Evolutionary conservation across 768 basidiomycete species (phyloP).

Genomic region (Megacollybia marginata): DNA sequence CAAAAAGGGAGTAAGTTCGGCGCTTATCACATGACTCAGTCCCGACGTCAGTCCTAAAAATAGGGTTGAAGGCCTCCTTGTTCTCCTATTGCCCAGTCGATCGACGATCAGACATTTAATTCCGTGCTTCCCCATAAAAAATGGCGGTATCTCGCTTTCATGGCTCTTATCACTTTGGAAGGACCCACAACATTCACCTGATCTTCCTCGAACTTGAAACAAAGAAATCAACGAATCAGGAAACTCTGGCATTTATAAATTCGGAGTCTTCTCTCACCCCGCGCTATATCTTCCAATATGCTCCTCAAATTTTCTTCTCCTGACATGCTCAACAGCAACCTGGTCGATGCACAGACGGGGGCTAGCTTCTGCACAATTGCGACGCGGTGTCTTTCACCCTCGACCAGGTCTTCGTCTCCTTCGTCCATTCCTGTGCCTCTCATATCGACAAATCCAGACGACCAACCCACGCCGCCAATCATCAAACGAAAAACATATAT

Average conservation of each 20-base stretch:
- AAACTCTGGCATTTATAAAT: slow-evolving; percentile 15
- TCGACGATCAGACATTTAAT: too few relatives aligned
- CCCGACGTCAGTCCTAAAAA: too few relatives aligned
- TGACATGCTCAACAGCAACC: slow-evolving; percentile 50
- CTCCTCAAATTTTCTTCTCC: slow-evolving; percentile 51
- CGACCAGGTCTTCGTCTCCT: neutral
- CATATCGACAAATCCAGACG: slow-evolving; percentile 6
- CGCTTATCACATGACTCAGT: too few relatives aligned
- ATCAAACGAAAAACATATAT: slow-evolving; percentile 35
- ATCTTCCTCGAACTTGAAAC: slow-evolving; percentile 12
- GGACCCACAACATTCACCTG: neutral
- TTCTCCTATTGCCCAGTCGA: too few relatives aligned
- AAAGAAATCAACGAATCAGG: slow-evolving; percentile 41
- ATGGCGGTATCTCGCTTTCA: too few relatives aligned
- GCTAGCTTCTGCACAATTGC: slow-evolving; percentile 40
- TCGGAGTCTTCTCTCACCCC: neutral
- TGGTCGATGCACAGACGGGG: slow-evolving; percentile 47
- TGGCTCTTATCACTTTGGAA: neutral
- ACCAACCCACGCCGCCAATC: slow-evolving; percentile 4
- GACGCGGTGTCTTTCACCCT: slow-evolving; percentile 27
- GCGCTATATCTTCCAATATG: slow-evolving; percentile 30
- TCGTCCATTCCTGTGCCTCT: slow-evolving; percentile 3
- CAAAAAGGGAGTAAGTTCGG: too few relatives aligned
- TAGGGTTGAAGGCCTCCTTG: too few relatives aligned
- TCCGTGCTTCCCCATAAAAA: too few relatives aligned